Conservation (phyloP, 768 basidiomycete species). For the Cystobasidium onofrii region DNA sequence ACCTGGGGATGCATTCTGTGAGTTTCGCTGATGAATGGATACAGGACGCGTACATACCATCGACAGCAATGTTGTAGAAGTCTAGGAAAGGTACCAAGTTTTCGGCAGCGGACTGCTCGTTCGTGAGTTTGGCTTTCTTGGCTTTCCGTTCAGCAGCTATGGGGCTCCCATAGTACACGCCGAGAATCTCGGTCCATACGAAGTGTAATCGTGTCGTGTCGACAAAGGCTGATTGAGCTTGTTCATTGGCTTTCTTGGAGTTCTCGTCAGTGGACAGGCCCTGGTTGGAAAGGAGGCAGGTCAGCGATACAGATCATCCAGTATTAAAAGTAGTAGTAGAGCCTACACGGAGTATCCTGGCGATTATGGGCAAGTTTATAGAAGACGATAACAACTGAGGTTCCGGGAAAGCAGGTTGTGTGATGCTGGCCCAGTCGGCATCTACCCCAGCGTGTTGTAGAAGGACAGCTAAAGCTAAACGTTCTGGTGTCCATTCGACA, state of each 20-base stretch:
- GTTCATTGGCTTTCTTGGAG: constrained; percentile 34
- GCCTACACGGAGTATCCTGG: constrained; percentile 68
- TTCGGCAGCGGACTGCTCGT: neutral
- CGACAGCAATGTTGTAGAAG: constrained; percentile 82
- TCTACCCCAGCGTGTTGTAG: constrained; percentile 52
- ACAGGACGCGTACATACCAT: constrained; percentile 55
- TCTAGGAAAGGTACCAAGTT: constrained; percentile 68
- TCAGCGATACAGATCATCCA: constrained; percentile 9
- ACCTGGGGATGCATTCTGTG: neutral
- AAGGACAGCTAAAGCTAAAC: constrained; percentile 67
- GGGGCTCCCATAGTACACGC: constrained; percentile 57
- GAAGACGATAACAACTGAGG: constrained; percentile 61
- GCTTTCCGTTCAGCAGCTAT: constrained; percentile 35
- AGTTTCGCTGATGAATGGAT: neutral
- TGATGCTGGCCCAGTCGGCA: constrained; percentile 59
- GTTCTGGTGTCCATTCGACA: constrained; percentile 71
- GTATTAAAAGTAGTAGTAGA: neutral
- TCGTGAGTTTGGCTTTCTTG: constrained; percentile 19
- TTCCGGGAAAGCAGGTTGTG: constrained; percentile 62
- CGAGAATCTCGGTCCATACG: constrained; percentile 76
- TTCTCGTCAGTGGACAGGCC: constrained; percentile 39
- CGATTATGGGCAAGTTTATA: constrained; percentile 62
- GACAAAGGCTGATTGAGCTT: constrained; percentile 44
- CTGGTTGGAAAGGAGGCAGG: constrained; percentile 33
- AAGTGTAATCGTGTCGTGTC: constrained; percentile 78